Evolutionary conservation across 2,329 filamentous ascomycete genomes (phyloP), one percentile per base, ranked within the genome.

Genomic region (Neopestalotiopsis rosae): DNA sequence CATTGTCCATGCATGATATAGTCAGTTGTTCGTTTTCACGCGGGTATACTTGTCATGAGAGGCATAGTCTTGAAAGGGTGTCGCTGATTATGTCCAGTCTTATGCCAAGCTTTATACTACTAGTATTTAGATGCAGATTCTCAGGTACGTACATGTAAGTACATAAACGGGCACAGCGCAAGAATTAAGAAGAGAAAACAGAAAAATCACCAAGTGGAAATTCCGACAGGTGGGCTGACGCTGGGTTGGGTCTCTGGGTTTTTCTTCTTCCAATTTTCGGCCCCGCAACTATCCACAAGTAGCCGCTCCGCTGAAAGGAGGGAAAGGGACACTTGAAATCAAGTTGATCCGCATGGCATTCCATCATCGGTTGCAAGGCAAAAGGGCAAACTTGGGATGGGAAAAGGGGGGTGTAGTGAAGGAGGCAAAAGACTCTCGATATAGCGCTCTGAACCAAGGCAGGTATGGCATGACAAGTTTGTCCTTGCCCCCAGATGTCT

Each of bases 201-300:
- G 34, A 12, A 24, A 20, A 52, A 52, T 17, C 17, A 52, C 9
- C 17, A 17, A 52, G 45, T 52, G 45, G 17, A 24, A 52, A 9
- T 52, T 5, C 9, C 7, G 7, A 52, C n/a, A 7, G n/a, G 45
- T 52, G 45, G 45, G 14, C 45, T 28, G 24, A 28, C 24, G 24
- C 24, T 52, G 45, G 34, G 4, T n/a, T 20, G 45, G 14, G 9
- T 52, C 45, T 52, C 20, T 52, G 14, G 14, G 2, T 9, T 52
- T 52, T 52, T 52, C 9, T 20, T 52, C n/a, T 38, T 38, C 10
- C 10, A 6, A 4, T 38, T 38, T 38, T 38, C 57, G 13, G 59
- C 59, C 59, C 59, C 59, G 59, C 59, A 20, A 34, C 59, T 62
- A 62, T 62, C 59, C 59, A 62, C 59, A 40, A 20, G 59, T 62